Percentiles rank a stretch among this genome's conserved stretches.
Evolutionary conservation across 1,284 basidiomycete species (phyloP).

Genomic region (Trametes hirsuta): DNA sequence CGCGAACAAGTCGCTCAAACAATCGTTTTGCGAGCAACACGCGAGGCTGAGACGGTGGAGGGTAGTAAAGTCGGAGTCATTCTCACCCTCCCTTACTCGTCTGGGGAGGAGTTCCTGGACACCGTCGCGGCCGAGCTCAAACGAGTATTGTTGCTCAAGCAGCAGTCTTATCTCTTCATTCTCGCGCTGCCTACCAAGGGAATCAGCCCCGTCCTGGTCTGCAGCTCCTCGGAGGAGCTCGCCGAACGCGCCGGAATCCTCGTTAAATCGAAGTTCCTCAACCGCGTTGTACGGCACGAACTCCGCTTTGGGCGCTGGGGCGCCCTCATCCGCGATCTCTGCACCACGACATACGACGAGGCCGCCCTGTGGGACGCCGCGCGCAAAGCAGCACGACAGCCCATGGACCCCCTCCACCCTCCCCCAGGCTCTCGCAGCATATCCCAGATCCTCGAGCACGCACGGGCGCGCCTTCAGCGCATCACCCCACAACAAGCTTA

Average conservation of each 20-base stretch:
- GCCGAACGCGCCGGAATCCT: slow-evolving; percentile 68
- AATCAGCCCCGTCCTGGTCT: slow-evolving; percentile 52
- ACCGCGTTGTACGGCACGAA: slow-evolving; percentile 44
- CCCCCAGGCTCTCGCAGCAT: slow-evolving; percentile 66
- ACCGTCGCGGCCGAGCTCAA: slow-evolving; percentile 50
- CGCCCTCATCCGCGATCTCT: slow-evolving; percentile 54
- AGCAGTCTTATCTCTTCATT: slow-evolving; percentile 56
- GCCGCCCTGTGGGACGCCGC: slow-evolving; percentile 67
- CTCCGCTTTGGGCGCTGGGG: slow-evolving; percentile 43
- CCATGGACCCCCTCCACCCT: slow-evolving; percentile 61
- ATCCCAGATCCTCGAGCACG: slow-evolving; percentile 54
- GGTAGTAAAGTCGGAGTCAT: slow-evolving; percentile 59
- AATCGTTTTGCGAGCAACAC: slow-evolving; percentile 58
- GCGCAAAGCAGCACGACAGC: slow-evolving; percentile 56
- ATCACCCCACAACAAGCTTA: slow-evolving; percentile 62
- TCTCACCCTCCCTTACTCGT: slow-evolving; percentile 55
- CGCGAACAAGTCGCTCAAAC: slow-evolving; percentile 63
- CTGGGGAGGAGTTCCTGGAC: slow-evolving; percentile 57
- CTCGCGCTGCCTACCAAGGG: slow-evolving; percentile 38
- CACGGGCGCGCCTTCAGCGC: slow-evolving; percentile 64
- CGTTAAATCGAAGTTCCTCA: slow-evolving; percentile 63
- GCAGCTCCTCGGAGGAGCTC: slow-evolving; percentile 54
- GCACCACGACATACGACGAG: slow-evolving; percentile 57
- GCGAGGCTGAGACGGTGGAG: slow-evolving; percentile 50
- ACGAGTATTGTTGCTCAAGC: slow-evolving; percentile 38